Evolutionary conservation across 805 yeast genomes (phyloP), one percentile per base, ranked within the genome.

Genomic region (Ogataea allantospora): DNA sequence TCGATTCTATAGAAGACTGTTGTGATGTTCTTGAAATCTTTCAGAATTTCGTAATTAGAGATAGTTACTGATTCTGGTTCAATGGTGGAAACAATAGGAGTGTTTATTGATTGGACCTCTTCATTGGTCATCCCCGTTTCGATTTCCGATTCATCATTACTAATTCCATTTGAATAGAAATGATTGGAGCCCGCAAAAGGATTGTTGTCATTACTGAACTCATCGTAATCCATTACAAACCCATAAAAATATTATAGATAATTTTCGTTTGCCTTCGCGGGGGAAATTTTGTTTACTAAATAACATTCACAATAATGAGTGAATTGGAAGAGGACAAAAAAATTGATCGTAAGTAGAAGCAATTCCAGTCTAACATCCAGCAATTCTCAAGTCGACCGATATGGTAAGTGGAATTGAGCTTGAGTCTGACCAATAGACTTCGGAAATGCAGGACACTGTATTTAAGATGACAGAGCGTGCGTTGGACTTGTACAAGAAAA

Each of bases 381-480:
- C 55, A 13, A 44, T 53, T 15, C 33, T 56, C 20, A 53, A 52
- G 35, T 48, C 60, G 2, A 31, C 53, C 2, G 62, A 55, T 39
- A 55, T 57, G 59, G 60, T 56, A 38, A 33, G 61, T 51, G 4
- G 23, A 14, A 19, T 10, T 13, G 12, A 19, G 3, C 10, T 24
- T 5, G 14, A 9, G 10, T 11, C 33, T 18, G 25, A 28, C 16
- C 16, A 15, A 17, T 20, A 73, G 59, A 58, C 76, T 1, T 75
- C 73, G 18, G 83, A 78, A 29, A 62, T 76, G 46, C 80, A 78
- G 49, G 55, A 68, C 12, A 56, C 63, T 27, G 70, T 78, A 10
- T 66, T 75, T 33, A 73, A 70, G 40, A 51, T 75, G 40, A 64
- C 81, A 1, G 51, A 55, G 18, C 65, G 66, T 23, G 75, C 81